Conservation (phyloP, 306 rosid genomes). For the Rubus parviflorus region DNA sequence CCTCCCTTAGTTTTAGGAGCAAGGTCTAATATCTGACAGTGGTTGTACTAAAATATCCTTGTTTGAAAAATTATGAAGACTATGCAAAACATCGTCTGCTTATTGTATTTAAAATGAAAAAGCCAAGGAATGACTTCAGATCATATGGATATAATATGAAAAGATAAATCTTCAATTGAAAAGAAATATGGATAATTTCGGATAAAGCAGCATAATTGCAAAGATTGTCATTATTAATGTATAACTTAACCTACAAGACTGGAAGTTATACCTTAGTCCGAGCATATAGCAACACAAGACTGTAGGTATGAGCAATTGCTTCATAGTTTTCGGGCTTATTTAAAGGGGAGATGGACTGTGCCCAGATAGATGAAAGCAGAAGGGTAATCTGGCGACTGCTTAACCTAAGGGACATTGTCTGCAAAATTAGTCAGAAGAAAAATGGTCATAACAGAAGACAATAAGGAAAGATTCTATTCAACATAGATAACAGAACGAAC, state of each 20-base stretch:
- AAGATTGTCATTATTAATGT: background rate
- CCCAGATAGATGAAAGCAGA: constrained; percentile 81
- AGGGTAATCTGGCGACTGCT: constrained; percentile 66
- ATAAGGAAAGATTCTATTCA: background rate
- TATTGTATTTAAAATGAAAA: background rate
- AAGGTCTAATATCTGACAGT: too few species aligned
- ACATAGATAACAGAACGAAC: background rate
- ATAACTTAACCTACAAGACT: constrained; percentile 12
- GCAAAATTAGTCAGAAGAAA: constrained; percentile 17
- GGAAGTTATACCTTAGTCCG: constrained; percentile 58
- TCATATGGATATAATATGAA: too few species aligned
- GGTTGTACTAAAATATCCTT: too few species aligned
- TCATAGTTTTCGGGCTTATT: constrained; percentile 76
- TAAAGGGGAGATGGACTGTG: constrained; percentile 64
- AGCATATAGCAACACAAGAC: constrained; percentile 66
- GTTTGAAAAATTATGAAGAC: background rate
- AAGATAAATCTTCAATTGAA: background rate
- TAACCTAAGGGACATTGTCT: constrained; percentile 53
- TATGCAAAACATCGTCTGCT: background rate
- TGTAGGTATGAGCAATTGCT: constrained; percentile 76
- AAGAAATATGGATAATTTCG: background rate
- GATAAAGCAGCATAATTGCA: background rate
- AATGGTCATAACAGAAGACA: constrained; percentile 1
- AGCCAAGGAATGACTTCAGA: background rate
- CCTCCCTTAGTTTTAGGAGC: background rate